These are phyloP conservation scores for Soucietia sequanensis DNA, from an alignment of 805 yeast genomes.

Conservation along the genomic window DNA sequence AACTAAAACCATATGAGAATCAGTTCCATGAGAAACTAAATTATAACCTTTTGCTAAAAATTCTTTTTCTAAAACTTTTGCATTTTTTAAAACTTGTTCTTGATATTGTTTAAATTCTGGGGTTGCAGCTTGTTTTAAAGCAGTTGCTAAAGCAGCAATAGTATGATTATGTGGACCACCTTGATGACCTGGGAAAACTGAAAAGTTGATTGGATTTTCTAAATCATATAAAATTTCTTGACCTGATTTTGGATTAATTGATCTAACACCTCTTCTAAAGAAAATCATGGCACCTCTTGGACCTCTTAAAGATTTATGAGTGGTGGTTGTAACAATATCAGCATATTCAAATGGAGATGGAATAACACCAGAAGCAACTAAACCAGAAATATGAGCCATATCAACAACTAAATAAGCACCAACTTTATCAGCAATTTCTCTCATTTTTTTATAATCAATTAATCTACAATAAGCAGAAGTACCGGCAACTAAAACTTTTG, in stretches of 20 bases:
- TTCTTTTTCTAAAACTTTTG: constrained; percentile 70
- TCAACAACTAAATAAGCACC: constrained; percentile 92
- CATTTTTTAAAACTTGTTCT: constrained; percentile 76
- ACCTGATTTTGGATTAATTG: constrained; percentile 74
- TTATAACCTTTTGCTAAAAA: constrained; percentile 64
- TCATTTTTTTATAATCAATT: constrained; percentile 87
- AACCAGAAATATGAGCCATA: constrained; percentile 98
- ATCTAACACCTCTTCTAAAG: constrained; percentile 91
- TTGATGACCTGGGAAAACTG: constrained; percentile 99
- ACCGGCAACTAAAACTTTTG: constrained; percentile 94
- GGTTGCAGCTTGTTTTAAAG: constrained; percentile 84
- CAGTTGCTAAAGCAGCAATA: constrained; percentile 92
- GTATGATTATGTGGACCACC: constrained; percentile 99
- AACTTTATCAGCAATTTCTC: constrained; percentile 85
- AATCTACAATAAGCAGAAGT: constrained; percentile 93
- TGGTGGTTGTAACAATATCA: constrained; percentile 96
- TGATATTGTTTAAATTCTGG: constrained; percentile 91
- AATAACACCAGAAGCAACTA: constrained; percentile 91
- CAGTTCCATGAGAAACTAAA: constrained; percentile 91
- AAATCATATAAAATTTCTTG: constrained; percentile 82
- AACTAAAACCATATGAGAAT: constrained; percentile 86
- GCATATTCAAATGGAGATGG: constrained; percentile 92
- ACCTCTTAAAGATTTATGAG: constrained; percentile 97
- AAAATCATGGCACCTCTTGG: constrained; percentile 99
- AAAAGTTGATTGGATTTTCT: constrained; percentile 89